Percentiles rank a stretch among this genome's conserved stretches.
Conservation (phyloP, 2,329 filamentous ascomycete species). For the Pseudocercospora pini-densiflorae region DNA sequence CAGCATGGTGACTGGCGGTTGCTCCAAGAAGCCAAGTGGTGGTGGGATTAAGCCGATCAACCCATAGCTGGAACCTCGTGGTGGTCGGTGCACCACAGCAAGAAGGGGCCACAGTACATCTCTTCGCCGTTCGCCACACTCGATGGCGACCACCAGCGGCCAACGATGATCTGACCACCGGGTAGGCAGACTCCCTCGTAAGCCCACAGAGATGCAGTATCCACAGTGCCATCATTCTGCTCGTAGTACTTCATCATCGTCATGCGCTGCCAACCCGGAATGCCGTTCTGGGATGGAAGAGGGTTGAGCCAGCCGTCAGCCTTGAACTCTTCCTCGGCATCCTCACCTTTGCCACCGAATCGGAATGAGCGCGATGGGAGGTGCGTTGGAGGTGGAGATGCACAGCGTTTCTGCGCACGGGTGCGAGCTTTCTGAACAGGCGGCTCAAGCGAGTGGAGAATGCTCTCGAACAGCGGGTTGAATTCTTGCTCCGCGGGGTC, state of each 20-base stretch:
- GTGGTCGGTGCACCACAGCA: constrained; percentile 44
- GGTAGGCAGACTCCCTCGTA: constrained; percentile 56
- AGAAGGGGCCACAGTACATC: constrained; percentile 47
- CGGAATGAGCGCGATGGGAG: constrained; percentile 35
- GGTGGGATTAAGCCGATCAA: not conserved
- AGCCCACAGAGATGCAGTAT: constrained; percentile 49
- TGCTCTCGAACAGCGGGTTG: constrained; percentile 47
- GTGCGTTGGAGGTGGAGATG: constrained; percentile 6
- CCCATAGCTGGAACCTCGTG: not conserved
- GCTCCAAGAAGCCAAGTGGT: not conserved
- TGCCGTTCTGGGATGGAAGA: constrained; percentile 52
- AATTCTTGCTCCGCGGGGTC: constrained; percentile 37
- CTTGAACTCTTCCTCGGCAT: constrained; percentile 41
- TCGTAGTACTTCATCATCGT: constrained; percentile 59
- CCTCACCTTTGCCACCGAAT: constrained; percentile 46
- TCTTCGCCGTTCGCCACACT: constrained; percentile 32
- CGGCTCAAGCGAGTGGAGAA: constrained; percentile 43
- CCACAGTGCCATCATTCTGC: constrained; percentile 35
- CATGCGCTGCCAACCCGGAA: constrained; percentile 60
- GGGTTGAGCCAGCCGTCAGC: constrained; percentile 55
- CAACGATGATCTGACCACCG: constrained; percentile 52
- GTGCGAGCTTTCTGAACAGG: constrained; percentile 30
- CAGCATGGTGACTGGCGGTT: not conserved
- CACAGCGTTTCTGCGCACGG: constrained; percentile 38
- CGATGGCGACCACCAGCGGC: constrained; percentile 51